These are phyloP conservation scores for Tricholoma bakamatsutake DNA, from an alignment of 768 basidiomycete species.

Conservation along the genomic window DNA sequence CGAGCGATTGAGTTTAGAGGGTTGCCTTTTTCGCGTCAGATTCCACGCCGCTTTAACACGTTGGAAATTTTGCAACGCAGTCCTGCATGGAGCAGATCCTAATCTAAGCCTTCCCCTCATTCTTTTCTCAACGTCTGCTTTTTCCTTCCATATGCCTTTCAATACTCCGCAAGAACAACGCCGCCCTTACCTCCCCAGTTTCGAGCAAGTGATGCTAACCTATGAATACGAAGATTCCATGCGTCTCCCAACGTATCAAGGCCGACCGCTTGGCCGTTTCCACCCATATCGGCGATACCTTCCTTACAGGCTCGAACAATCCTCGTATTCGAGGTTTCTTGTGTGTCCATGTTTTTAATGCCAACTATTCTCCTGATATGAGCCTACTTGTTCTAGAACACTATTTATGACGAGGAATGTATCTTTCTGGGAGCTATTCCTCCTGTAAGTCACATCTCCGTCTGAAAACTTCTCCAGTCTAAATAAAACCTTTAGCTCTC, in stretches of 20 bases:
- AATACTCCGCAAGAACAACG: neutral
- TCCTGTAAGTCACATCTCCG: neutral
- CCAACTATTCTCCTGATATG: neutral
- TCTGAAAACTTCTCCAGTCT: neutral
- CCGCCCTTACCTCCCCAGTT: neutral
- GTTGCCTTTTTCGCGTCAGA: neutral
- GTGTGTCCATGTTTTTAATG: neutral
- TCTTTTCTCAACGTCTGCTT: neutral
- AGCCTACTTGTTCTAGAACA: slow-evolving; percentile 14
- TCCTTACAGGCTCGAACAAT: neutral
- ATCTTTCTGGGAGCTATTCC: slow-evolving; percentile 15
- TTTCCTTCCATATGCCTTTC: neutral
- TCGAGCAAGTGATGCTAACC: slow-evolving; percentile 1
- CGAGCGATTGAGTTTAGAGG: neutral
- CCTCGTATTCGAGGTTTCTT: neutral
- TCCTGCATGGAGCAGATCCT: neutral
- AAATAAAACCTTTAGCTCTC: neutral
- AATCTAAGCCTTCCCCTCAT: neutral
- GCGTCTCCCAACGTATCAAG: slow-evolving; percentile 10
- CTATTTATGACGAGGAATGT: slow-evolving; percentile 20
- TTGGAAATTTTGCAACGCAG: neutral
- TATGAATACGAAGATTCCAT: slow-evolving; percentile 9
- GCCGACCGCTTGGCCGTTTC: slow-evolving; percentile 5
- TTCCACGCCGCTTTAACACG: neutral
- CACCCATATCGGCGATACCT: slow-evolving; percentile 9